Base-by-base conservation (phyloP, 2,329 filamentous ascomycete genomes). In the Fonsecaea multimorphosa region DNA sequence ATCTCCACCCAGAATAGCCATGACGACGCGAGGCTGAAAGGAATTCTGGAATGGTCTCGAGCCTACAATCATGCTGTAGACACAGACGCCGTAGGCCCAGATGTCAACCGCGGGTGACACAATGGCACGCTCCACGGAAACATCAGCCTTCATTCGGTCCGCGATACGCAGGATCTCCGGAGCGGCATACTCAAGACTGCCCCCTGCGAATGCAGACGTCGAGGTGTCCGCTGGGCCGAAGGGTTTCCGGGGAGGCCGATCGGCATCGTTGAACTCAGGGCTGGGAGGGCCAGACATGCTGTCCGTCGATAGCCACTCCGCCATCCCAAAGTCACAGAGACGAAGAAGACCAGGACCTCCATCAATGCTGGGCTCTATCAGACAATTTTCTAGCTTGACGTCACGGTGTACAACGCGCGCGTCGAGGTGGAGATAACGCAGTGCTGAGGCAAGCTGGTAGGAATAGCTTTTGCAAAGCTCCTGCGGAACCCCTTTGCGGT, bases 281-380 rank as follows among this genome's bases (percentile, higher is more conserved):
- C 84, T 83, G 12, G 81, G 78, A 9, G 82, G 81, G 6, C 77
- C 76, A 6, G 65, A 67, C 44, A 82, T 82, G 65, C 82, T 81
- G 66, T 87, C 86, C 63, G 79, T 83, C 24, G 83, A 81, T 68
- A 89, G 83, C 78, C 88, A 90, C 73, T 90, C 87, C 12, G 88
- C 87, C 80, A 90, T 87, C 55, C 88, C 88, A 72, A 90, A 90
- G 73, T 90, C 88, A 75, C 87, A 89, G 4, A 90, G 80, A 3
- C 88, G 83, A 6, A 90, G 73, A 38, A 84, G 83, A 8, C 86
- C 86, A 16, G 84, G 82, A 40, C 84, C 79, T 0, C 75, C 76
- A 9, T 80, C 81, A 4, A 83, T 81, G 7, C 81, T 74, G 2
- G 80, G 77, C 70, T 89, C 86, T 38, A 90, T 72, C 1, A 90